Base-by-base conservation (phyloP, 2,329 filamentous ascomycete genomes). In the Xylaria sp. region DNA sequence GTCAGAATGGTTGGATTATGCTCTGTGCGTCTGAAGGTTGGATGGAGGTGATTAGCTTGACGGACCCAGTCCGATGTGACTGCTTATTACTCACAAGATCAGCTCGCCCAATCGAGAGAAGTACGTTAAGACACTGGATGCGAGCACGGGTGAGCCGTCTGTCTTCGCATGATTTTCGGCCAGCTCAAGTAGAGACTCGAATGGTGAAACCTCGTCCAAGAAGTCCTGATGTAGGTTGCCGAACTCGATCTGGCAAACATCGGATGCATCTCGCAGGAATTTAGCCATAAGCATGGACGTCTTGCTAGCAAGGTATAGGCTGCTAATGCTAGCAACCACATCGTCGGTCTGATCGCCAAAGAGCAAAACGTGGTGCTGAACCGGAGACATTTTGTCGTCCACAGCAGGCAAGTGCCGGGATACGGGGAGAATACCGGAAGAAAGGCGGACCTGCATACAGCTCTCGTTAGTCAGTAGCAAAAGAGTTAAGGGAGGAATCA, bases 291-390 rank as follows among this genome's bases (percentile, higher is more conserved):
- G 61, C 10, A 49, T 54, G 10, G 59, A 62, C 4, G 48, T 11
- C 30, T 57, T 60, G 18, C 62, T 58, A 2, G 57, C 34, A 35
- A 52, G 47, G 42, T 64, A 65, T 10, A 64, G 37, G 11, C 37
- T 13, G 10, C 46, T 2, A 16, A 65, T 58, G 39, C 4, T 56
- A 19, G 37, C 23, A 2, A 37, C 54, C 30, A 64, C 59, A 42
- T 62, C 35, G 47, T 64, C 62, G 9, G 63, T 64, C 48, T 65
- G 62, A 50, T 65, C 63, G 30, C 63, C 59, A 37, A 65, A 64
- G 54, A 65, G 58, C 44, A 65, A 35, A 18, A 65, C 55, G 34
- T 62, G 59, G 48, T 59, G 52, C 51, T 48, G 51, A 53, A 8
- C 16, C 19, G 35, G 1, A 34, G 53, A 4, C 59, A 58, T 58